Conservation (phyloP, 768 basidiomycete species). For the Crucibulum laeve region DNA sequence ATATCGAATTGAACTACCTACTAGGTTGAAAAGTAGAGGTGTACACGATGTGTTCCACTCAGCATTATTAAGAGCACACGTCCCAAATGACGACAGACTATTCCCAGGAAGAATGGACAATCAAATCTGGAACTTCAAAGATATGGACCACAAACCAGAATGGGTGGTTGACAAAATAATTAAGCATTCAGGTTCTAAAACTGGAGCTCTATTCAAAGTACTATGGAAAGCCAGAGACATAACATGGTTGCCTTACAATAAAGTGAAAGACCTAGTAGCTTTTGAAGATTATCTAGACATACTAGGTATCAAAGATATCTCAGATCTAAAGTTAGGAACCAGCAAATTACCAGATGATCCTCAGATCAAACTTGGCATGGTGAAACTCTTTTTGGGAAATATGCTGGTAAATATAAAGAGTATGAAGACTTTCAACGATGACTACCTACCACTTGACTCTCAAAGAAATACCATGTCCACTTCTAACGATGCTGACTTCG, state of each 20-base stretch:
- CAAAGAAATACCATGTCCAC: too few relatives aligned
- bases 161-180: constrained; percentile 10
- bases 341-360: not conserved
- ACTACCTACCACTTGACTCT: too few relatives aligned
- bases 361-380: too few relatives aligned
- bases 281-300: constrained; percentile 20
- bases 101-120: constrained; percentile 24
- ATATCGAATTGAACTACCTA: not conserved
- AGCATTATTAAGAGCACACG: constrained; percentile 16
- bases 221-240: constrained; percentile 9
- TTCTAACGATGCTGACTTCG: too few relatives aligned
- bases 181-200: constrained; percentile 4
- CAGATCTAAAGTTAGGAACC: not conserved
- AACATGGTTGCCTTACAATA: constrained; percentile 17
- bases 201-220: constrained; percentile 4
- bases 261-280: constrained; percentile 12
- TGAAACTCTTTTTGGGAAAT: too few relatives aligned
- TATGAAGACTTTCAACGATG: too few relatives aligned
- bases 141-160: constrained; percentile 2
- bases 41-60: constrained; percentile 28
- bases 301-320: constrained; percentile 11
- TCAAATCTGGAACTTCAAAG: constrained; percentile 11
- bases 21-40: constrained; percentile 9
- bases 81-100: constrained; percentile 19
- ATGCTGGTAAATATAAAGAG: too few relatives aligned